phyloP scores from a whole-genome alignment of 2,329 filamentous ascomycete species.

The Plenodomus tracheiphilus region DNA sequence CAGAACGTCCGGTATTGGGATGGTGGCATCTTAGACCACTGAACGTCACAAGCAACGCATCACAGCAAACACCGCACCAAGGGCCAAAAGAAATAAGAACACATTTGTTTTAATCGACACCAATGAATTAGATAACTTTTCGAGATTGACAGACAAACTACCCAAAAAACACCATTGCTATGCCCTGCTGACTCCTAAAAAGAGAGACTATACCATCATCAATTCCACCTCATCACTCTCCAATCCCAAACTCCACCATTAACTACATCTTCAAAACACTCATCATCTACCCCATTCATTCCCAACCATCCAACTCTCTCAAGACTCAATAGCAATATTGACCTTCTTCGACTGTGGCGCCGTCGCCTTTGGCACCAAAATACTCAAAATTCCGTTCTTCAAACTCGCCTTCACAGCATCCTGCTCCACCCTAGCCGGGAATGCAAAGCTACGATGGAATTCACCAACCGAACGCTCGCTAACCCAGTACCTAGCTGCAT shows the following conservation, averaged over 20 bases:
- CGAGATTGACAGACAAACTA: not conserved
- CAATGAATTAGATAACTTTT: no score
- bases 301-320: not conserved
- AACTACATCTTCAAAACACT: no score
- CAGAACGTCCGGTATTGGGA: no score
- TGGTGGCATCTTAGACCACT: no score
- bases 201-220: not conserved
- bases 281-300: no score
- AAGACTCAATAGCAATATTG: constrained; percentile 47
- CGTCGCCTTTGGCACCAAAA: constrained; percentile 61
- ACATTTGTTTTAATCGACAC: no score
- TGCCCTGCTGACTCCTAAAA: constrained; percentile 1
- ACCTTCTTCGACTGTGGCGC: constrained; percentile 56
- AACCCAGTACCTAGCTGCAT: constrained; percentile 71
- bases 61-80: no score
- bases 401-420: constrained; percentile 63
- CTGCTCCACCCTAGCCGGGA: constrained; percentile 61
- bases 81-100: no score
- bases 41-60: no score
- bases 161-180: constrained; percentile 2
- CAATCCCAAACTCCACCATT: no score
- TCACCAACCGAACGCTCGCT: constrained; percentile 62
- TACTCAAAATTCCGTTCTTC: constrained; percentile 63
- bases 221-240: no score
- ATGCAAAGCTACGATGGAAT: constrained; percentile 63